Conservation (phyloP, 2,329 filamentous ascomycete species). For the Cryphonectria radicalis region DNA sequence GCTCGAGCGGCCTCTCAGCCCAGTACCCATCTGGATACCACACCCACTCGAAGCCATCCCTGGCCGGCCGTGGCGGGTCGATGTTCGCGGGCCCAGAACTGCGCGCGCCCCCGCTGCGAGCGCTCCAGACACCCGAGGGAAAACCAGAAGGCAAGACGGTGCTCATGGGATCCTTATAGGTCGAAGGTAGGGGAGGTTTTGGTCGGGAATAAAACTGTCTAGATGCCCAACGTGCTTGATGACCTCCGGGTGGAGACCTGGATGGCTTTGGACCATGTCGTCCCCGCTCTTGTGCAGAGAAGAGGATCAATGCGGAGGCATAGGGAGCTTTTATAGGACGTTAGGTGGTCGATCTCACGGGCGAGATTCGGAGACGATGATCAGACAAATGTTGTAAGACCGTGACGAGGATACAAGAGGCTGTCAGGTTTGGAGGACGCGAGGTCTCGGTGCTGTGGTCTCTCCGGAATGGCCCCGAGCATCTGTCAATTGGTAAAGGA, state of each 20-base stretch:
- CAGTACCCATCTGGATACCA: slow-evolving; percentile 67
- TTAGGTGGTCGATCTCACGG: neutral
- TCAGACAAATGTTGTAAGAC: neutral
- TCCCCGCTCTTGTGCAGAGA: neutral
- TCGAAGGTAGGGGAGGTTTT: neutral
- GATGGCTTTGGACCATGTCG: neutral
- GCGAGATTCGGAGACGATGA: neutral
- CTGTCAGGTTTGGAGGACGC: slow-evolving; percentile 4
- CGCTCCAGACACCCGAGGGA: slow-evolving; percentile 15
- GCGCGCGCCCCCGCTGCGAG: slow-evolving; percentile 17
- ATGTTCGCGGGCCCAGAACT: slow-evolving; percentile 32
- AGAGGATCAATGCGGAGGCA: neutral
- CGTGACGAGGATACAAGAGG: slow-evolving; percentile 2
- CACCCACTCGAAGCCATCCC: slow-evolving; percentile 62
- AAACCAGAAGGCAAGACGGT: slow-evolving; percentile 29
- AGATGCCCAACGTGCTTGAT: neutral
- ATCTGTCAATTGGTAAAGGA: slow-evolving; percentile 1
- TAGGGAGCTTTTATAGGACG: slow-evolving; percentile 1
- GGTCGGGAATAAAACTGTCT: too few species aligned
- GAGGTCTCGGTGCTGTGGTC: slow-evolving; percentile 10
- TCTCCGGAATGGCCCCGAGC: neutral
- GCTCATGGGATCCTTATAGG: slow-evolving; percentile 17
- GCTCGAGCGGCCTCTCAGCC: slow-evolving; percentile 54
- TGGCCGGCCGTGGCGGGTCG: slow-evolving; percentile 61
- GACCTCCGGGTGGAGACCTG: neutral